Percentiles rank a stretch among this genome's conserved stretches.
Conservation (phyloP, 129 eudicot genomes). For the Arctium minus region DNA sequence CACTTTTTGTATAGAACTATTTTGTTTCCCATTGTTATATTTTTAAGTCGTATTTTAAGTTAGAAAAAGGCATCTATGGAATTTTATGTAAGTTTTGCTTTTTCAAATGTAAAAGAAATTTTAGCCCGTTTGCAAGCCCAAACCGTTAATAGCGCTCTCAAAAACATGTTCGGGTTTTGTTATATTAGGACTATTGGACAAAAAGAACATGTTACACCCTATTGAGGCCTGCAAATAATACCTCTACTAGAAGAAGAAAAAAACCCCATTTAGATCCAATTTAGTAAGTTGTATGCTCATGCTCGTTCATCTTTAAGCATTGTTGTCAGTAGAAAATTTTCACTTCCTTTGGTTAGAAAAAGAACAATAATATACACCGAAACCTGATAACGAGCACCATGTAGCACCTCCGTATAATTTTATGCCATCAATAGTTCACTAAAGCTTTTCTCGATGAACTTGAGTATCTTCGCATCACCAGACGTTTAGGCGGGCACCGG, state of each 20-base stretch:
- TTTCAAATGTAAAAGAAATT: neutral
- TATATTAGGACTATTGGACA: neutral
- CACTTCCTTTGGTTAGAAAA: neutral
- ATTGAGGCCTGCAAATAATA: too few relatives aligned
- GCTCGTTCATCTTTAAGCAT: neutral
- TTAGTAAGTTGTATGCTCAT: neutral
- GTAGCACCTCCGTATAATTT: neutral
- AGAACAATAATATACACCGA: neutral
- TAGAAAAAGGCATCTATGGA: neutral
- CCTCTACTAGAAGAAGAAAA: too few relatives aligned
- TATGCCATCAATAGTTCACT: neutral
- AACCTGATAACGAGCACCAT: neutral
- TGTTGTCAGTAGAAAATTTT: neutral
- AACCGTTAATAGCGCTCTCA: neutral
- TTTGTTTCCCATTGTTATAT: neutral
- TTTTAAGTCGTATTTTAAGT: neutral
- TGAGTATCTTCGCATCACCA: slow-evolving; percentile 1
- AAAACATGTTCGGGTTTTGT: neutral
- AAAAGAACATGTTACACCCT: neutral
- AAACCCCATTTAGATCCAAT: neutral
- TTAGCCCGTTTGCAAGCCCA: neutral
- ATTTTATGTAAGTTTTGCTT: neutral
- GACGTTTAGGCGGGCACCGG: neutral
- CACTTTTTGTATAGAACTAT: neutral
- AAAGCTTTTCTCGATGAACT: slow-evolving; percentile 13